Conservation (phyloP, 2,329 filamentous ascomycete species). For the Penicillium sp. region DNA sequence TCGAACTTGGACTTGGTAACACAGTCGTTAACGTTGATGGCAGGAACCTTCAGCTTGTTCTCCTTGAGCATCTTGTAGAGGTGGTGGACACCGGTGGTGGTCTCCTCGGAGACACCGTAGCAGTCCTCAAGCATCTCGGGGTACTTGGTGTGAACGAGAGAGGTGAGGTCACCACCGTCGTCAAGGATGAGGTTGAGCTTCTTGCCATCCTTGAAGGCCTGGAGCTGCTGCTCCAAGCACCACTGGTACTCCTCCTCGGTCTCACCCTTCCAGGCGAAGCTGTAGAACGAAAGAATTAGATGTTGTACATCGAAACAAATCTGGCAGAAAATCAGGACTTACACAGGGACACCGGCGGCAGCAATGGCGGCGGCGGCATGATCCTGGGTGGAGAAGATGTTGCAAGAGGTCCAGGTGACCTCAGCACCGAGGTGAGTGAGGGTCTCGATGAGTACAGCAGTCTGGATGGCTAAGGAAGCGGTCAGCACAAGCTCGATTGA, state of each 20-base stretch:
- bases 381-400: slow-evolving; percentile 99
- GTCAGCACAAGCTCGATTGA: slow-evolving; percentile 8
- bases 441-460: slow-evolving; percentile 98
- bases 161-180: slow-evolving; percentile 94
- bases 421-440: slow-evolving; percentile 90
- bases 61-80: slow-evolving; percentile 97
- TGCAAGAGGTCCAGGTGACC: slow-evolving; percentile 98
- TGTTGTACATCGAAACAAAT: slow-evolving; percentile 26
- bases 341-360: slow-evolving; percentile 83
- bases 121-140: slow-evolving; percentile 97
- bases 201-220: slow-evolving; percentile 94
- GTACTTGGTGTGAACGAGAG: slow-evolving; percentile 96
- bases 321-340: slow-evolving; percentile 28
- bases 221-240: slow-evolving; percentile 98
- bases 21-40: slow-evolving; percentile 99
- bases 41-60: slow-evolving; percentile 79
- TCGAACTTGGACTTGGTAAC: slow-evolving; percentile 99
- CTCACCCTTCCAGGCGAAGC: slow-evolving; percentile 79
- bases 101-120: slow-evolving; percentile 99
- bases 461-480: slow-evolving; percentile 72
- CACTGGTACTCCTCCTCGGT: slow-evolving; percentile 99
- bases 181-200: slow-evolving; percentile 98
- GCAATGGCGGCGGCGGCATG: slow-evolving; percentile 97
- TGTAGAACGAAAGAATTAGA: slow-evolving; percentile 20
- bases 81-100: slow-evolving; percentile 98